phyloP scores from a whole-genome alignment of 2,329 filamentous ascomycete genomes.

The Teratosphaeria gauchensis region DNA sequence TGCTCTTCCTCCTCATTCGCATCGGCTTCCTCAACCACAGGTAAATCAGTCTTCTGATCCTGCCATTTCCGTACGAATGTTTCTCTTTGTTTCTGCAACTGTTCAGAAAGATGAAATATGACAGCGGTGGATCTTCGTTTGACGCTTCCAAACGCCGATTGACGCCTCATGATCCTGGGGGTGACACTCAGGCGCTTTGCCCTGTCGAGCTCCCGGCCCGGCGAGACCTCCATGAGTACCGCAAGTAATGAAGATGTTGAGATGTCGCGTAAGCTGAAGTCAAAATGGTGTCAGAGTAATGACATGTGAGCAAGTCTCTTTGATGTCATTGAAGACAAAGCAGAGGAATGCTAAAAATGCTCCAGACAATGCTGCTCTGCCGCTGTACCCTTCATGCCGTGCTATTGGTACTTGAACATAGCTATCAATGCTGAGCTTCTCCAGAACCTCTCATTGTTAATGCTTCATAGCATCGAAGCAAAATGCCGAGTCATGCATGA shows the following conservation, averaged over 20 bases:
- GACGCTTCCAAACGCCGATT: neutral
- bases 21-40: neutral
- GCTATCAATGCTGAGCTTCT: neutral
- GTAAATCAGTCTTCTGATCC: neutral
- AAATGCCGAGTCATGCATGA: neutral
- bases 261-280: neutral
- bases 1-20: neutral
- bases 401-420: neutral
- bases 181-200: neutral
- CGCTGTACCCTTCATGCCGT: neutral
- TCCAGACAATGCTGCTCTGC: neutral
- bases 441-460: neutral
- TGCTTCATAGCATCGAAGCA: neutral
- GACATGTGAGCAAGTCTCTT: neutral
- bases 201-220: neutral
- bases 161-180: neutral
- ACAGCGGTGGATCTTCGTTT: neutral
- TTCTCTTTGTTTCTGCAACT: neutral
- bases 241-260: neutral
- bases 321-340: neutral
- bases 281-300: neutral
- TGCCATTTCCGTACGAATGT: neutral
- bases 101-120: neutral
- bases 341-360: neutral
- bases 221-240: neutral